phyloP scores from a whole-genome alignment of 2,329 filamentous ascomycete genomes.

The Cercospora zeae-maydis region DNA sequence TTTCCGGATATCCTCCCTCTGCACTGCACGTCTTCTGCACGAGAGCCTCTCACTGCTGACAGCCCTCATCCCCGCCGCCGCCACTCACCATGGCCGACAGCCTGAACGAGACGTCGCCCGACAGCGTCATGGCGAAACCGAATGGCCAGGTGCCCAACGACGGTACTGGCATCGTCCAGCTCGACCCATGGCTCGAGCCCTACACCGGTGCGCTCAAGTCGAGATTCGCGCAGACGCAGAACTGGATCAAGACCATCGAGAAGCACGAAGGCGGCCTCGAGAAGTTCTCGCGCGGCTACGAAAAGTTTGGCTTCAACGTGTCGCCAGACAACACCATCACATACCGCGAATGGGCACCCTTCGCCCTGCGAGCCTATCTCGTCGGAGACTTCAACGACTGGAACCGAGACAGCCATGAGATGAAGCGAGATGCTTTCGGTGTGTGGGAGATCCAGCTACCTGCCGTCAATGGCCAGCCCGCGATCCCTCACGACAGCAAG shows the following conservation, averaged over 20 bases:
- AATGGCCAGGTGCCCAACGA: conserved; percentile 59
- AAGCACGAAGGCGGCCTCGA: conserved; percentile 83
- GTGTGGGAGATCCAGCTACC: conserved; percentile 81
- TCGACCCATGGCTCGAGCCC: conserved; percentile 86
- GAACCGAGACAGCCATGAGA: conserved; percentile 76
- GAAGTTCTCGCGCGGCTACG: conserved; percentile 83
- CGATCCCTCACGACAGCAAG: conserved; percentile 90
- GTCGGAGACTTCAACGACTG: conserved; percentile 96
- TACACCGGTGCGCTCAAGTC: conserved; percentile 74
- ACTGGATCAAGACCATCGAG: conserved; percentile 83
- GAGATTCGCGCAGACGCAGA: conserved; percentile 73
- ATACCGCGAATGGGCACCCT: conserved; percentile 96
- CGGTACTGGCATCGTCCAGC: conserved; percentile 74
- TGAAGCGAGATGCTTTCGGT: conserved; percentile 82
- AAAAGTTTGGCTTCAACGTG: conserved; percentile 82
- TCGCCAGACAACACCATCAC: conserved; percentile 76
- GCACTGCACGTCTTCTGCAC: background rate
- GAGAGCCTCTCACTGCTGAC: background rate
- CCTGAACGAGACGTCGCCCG: conserved; percentile 46
- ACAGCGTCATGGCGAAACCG: conserved; percentile 45
- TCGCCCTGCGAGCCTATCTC: conserved; percentile 76
- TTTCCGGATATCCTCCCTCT: background rate
- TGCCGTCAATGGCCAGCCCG: conserved; percentile 69
- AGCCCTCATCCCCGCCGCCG: background rate
- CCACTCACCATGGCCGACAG: conserved; percentile 35